Base-by-base conservation (phyloP, 768 basidiomycete genomes). In the Kwoniella sp. region DNA sequence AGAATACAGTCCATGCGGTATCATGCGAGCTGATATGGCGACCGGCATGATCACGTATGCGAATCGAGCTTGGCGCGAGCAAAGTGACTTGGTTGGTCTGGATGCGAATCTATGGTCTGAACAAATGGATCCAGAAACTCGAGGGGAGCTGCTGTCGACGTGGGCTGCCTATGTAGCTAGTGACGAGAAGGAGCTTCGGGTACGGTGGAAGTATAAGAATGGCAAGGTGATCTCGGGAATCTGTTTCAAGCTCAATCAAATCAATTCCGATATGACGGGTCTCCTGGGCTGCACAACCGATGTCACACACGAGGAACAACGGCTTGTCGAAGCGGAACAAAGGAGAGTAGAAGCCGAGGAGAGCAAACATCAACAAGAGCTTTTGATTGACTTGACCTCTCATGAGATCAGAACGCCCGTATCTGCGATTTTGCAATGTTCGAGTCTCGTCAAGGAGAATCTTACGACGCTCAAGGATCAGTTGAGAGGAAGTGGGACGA, bases 341-440 rank as follows among this genome's bases (percentile, higher is more conserved):
- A 24, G 69, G 37, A 61, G 73, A 50, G 36, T 63, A 22, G 73
- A 77, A 53, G 78, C 78, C 5, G 78, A 79, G 49, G 76, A 73
- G 40, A 68, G 66, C 47, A 73, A 72, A 51, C 69, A 72, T 50
- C 78, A 79, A 63, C 79, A 80, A 52, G 80, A 81, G 46, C 66
- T 80, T 17, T 63, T 80, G 47, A 78, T 81, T 60, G 80, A 81
- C 52, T 58, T 80, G 6, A 80, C 79, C 24, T 73, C 69, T 27
- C 79, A 81, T 65, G 79, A 80, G 67, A 76, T 81, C 44, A 58
- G 79, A 19, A 79, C 76, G 37, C 76, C 78, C 1, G 74, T 81
- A 37, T 74, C 72, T 1, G 80, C 79, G 2, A 79, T 81, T 26
- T 60, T 81, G 1, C 80, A 81, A 52, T 77, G 77, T 44, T 76